Evolutionary conservation across 202 grass and related monocot species (phyloP).

Genomic region (Cymbopogon flexuosus): DNA sequence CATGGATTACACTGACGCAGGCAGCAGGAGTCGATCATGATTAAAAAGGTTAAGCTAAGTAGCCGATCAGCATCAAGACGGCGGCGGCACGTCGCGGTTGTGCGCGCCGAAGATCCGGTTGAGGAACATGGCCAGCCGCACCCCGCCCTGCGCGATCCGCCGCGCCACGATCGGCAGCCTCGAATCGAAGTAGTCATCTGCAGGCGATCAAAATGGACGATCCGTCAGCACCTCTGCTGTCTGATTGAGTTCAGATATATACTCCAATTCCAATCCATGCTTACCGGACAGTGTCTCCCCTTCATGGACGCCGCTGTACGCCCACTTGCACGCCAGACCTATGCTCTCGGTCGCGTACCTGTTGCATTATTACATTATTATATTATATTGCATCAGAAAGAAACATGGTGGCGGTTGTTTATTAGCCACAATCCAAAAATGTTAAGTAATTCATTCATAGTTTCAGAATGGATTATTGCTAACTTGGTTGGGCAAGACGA

Average conservation of each 20-base stretch:
- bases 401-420: not conserved
- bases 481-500: conserved; percentile 64
- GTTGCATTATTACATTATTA: not conserved
- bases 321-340: conserved; percentile 75
- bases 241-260: no score
- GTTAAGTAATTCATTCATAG: not conserved
- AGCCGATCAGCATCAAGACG: not conserved
- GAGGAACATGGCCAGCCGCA: conserved; percentile 74
- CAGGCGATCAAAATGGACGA: not conserved
- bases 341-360: conserved; percentile 84
- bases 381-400: not conserved
- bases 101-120: conserved; percentile 60
- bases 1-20: not conserved
- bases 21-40: not conserved
- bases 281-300: conserved; percentile 67
- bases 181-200: conserved; percentile 72
- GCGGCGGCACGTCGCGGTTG: conserved; percentile 14
- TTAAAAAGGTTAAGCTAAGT: not conserved
- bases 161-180: conserved; percentile 61
- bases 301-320: conserved; percentile 44
- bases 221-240: not conserved
- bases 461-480: not conserved
- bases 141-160: conserved; percentile 74
- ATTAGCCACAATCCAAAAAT: not conserved
- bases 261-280: no score